A percentile compares a stretch with the other conserved stretches of the same genome.
Evolutionary conservation across 192 early-diverging fungal species (phyloP).

Genomic region (Chytriomyces sp.): DNA sequence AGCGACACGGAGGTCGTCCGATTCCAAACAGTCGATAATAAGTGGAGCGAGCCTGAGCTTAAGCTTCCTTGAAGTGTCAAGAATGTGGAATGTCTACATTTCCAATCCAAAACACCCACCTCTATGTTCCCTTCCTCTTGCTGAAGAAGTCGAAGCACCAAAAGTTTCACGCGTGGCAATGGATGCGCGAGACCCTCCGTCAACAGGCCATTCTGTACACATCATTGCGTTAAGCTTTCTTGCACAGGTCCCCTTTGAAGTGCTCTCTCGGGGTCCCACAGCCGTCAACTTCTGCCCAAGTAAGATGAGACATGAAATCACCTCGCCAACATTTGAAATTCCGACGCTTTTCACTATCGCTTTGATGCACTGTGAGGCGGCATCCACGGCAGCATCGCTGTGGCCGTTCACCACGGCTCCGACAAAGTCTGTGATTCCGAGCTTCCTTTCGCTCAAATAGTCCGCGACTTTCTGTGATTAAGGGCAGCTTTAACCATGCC

Average conservation of each 20-base stretch:
- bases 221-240: too few relatives aligned
- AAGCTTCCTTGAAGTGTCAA: not conserved
- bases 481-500: not conserved
- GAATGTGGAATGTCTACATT: not conserved
- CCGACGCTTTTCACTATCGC: not conserved
- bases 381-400: not conserved
- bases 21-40: not conserved
- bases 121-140: not conserved
- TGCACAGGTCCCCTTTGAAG: too few relatives aligned
- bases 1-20: not conserved
- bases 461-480: not conserved
- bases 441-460: slow-evolving; percentile 2
- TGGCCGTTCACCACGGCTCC: not conserved
- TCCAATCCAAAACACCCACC: not conserved
- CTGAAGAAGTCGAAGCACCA: not conserved
- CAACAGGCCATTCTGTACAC: not conserved
- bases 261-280: too few relatives aligned
- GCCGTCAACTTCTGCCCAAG: too few relatives aligned
- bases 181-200: slow-evolving; percentile 18
- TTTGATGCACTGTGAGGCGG: slow-evolving; percentile 4
- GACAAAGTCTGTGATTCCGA: slow-evolving; percentile 10
- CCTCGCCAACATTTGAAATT: slow-evolving; percentile 2
- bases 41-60: not conserved
- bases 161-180: not conserved
- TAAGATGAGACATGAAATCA: too few relatives aligned